Conservation (phyloP, 768 basidiomycete genomes). For the Leccinum uliginosum region DNA sequence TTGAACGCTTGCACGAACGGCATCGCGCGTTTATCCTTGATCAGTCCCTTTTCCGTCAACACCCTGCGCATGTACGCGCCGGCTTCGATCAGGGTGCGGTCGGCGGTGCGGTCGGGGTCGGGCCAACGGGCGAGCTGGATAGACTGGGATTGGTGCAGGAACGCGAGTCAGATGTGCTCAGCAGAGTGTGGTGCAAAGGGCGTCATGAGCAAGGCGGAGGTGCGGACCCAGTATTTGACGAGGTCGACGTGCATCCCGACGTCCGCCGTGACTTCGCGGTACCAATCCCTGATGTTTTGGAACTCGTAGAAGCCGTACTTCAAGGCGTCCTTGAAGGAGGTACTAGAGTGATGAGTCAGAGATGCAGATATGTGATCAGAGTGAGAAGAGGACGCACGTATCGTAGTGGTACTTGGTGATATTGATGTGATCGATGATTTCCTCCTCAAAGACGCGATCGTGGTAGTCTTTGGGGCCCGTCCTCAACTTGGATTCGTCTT, state of each 20-base stretch:
- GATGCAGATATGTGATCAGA: not conserved
- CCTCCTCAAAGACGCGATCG: constrained; percentile 78
- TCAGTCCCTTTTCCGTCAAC: constrained; percentile 66
- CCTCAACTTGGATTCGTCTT: constrained; percentile 66
- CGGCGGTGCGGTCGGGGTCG: constrained; percentile 52
- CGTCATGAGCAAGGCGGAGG: constrained; percentile 71
- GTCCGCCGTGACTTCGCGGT: constrained; percentile 86
- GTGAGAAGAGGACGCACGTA: constrained; percentile 42
- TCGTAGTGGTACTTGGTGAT: constrained; percentile 78
- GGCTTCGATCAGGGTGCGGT: constrained; percentile 65
- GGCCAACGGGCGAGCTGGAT: constrained; percentile 88
- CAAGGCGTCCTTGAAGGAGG: constrained; percentile 92
- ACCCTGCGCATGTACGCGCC: constrained; percentile 79
- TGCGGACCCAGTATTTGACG: constrained; percentile 78
- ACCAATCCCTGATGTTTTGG: constrained; percentile 90
- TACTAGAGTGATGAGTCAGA: constrained; percentile 42
- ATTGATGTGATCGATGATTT: constrained; percentile 82
- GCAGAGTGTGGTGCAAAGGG: constrained; percentile 94
- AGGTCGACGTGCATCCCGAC: constrained; percentile 90
- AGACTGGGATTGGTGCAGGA: constrained; percentile 70
- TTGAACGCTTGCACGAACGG: constrained; percentile 88
- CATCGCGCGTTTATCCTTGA: constrained; percentile 96
- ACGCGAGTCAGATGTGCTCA: constrained; percentile 80
- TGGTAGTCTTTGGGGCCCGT: constrained; percentile 69
- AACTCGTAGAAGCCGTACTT: constrained; percentile 96